These are phyloP conservation scores for Ajuga chamaepitys DNA, from an alignment of 257 asterid species.

Conservation along the genomic window DNA sequence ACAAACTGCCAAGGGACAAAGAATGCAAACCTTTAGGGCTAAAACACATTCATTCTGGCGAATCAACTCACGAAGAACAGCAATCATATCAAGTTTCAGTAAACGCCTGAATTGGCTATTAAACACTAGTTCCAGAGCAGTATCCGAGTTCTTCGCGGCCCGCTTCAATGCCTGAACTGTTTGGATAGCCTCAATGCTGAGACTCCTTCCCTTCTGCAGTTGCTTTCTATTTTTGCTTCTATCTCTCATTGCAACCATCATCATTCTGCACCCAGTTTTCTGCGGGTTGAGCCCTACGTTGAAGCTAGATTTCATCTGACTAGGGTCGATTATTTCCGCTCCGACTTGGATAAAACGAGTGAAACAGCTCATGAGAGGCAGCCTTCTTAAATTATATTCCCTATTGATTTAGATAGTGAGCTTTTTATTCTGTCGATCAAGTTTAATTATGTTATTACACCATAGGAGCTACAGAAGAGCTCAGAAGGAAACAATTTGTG, in stretches of 20 bases:
- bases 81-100: slow-evolving; percentile 59
- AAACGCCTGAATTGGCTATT: slow-evolving; percentile 46
- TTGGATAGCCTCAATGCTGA: slow-evolving; percentile 67
- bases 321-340: slow-evolving; percentile 3
- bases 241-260: slow-evolving; percentile 48
- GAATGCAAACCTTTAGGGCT: slow-evolving; percentile 50
- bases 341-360: slow-evolving; percentile 8
- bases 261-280: slow-evolving; percentile 16
- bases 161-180: slow-evolving; percentile 66
- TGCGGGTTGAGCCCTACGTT: not conserved
- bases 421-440: not conserved
- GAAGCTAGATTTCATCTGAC: not conserved
- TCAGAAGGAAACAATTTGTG: not conserved
- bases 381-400: not conserved
- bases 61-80: slow-evolving; percentile 73
- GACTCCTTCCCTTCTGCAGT: slow-evolving; percentile 60
- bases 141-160: slow-evolving; percentile 21
- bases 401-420: slow-evolving; percentile 2
- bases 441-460: not conserved
- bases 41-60: slow-evolving; percentile 59
- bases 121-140: slow-evolving; percentile 29
- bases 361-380: slow-evolving; percentile 17
- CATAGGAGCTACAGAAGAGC: not conserved
- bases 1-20: not conserved
- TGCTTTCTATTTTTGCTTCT: slow-evolving; percentile 69